These are phyloP conservation scores for Pascua sp. DNA, from an alignment of 1,284 basidiomycete genomes.

Conservation along the genomic window DNA sequence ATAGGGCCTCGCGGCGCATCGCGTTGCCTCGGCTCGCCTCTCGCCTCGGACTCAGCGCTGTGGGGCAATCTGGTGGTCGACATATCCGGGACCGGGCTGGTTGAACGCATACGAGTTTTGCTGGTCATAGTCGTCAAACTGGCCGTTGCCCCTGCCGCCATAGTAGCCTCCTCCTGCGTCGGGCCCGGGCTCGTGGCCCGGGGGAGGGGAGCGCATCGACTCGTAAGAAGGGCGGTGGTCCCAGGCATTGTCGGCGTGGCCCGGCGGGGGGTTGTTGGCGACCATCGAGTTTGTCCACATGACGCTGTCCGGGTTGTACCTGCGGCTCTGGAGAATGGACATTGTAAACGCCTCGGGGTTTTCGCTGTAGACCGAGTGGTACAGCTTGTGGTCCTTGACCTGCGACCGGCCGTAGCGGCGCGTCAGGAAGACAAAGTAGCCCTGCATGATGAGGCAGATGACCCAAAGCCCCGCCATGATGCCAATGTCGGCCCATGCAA, in stretches of 20 bases:
- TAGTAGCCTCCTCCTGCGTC: constrained; percentile 18
- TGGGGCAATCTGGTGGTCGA: background rate
- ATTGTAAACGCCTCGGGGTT: constrained; percentile 58
- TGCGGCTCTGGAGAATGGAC: constrained; percentile 56
- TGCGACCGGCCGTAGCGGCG: constrained; percentile 71
- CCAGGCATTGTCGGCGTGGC: constrained; percentile 59
- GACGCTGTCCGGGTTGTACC: constrained; percentile 59
- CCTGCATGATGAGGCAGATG: constrained; percentile 69
- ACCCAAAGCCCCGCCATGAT: constrained; percentile 83
- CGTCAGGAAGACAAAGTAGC: constrained; percentile 57
- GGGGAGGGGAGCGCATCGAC: constrained; percentile 11
- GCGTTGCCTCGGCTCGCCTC: no score
- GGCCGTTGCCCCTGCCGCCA: constrained; percentile 8
- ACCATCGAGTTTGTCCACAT: constrained; percentile 15
- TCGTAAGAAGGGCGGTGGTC: constrained; percentile 63
- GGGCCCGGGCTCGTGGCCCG: constrained; percentile 10
- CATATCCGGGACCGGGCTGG: constrained; percentile 12
- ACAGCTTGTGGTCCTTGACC: constrained; percentile 72
- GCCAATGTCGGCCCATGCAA: constrained; percentile 86
- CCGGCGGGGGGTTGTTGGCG: constrained; percentile 20
- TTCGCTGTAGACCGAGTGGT: constrained; percentile 63
- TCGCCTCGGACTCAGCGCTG: no score
- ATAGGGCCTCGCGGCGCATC: no score
- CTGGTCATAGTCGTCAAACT: constrained; percentile 6
- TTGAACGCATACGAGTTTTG: constrained; percentile 15